Percentiles rank a stretch among this genome's conserved stretches.
phyloP scores from a whole-genome alignment of 2,329 filamentous ascomycete genomes.

The Zymoseptoria brevis region DNA sequence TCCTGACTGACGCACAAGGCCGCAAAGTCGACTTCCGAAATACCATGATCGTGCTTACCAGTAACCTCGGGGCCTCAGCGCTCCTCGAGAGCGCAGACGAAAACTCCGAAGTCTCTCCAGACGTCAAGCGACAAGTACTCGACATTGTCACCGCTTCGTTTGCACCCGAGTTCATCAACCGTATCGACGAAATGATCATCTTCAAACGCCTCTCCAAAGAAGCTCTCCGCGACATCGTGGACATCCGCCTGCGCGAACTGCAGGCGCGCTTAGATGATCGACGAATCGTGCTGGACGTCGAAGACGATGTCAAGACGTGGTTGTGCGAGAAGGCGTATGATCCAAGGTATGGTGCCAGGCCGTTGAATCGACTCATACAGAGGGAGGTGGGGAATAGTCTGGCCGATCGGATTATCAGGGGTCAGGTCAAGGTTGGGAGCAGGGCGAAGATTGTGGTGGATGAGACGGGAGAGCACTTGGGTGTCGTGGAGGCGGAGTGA shows the following conservation, averaged over 20 bases:
- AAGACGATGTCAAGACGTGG: constrained; percentile 70
- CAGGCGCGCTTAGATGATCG: constrained; percentile 77
- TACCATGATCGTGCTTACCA: constrained; percentile 88
- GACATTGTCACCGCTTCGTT: constrained; percentile 69
- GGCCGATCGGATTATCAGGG: constrained; percentile 86
- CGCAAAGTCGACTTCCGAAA: constrained; percentile 96
- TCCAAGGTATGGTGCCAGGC: constrained; percentile 81
- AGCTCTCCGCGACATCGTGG: constrained; percentile 83
- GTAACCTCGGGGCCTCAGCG: constrained; percentile 87
- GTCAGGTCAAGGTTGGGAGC: constrained; percentile 69
- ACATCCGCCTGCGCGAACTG: constrained; percentile 80
- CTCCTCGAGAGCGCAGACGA: constrained; percentile 51
- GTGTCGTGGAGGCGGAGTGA: constrained; percentile 13
- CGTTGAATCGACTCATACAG: constrained; percentile 81
- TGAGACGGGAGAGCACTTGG: constrained; percentile 41
- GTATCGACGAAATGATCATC: constrained; percentile 93
- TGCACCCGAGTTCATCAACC: constrained; percentile 90
- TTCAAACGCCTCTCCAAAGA: constrained; percentile 76
- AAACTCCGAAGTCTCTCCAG: constrained; percentile 51
- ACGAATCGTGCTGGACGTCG: constrained; percentile 67
- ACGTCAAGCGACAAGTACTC: constrained; percentile 74
- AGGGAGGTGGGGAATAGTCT: constrained; percentile 83
- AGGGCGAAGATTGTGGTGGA: constrained; percentile 62
- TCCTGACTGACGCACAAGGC: constrained; percentile 88
- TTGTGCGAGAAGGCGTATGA: constrained; percentile 85